phyloP scores from a whole-genome alignment of 2,329 filamentous ascomycete genomes.

The Myriosclerotinia duriaeana region DNA sequence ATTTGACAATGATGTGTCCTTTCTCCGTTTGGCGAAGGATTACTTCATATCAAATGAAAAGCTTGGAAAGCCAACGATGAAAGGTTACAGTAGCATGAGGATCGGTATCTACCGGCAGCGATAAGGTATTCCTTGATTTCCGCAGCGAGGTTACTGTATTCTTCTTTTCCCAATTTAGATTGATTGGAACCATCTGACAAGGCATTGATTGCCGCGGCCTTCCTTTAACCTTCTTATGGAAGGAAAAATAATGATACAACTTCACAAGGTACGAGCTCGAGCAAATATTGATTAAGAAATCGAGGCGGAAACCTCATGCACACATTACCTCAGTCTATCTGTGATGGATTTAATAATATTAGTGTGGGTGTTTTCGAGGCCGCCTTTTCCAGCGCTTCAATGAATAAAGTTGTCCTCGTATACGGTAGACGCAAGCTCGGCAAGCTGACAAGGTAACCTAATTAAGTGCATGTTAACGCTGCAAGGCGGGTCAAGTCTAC shows the following conservation, averaged over 20 bases:
- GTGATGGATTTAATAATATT: conserved; percentile 16
- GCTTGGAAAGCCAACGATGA: not conserved
- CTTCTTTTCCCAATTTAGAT: not conserved
- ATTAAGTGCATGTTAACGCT: conserved; percentile 20
- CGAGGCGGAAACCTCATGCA: conserved; percentile 17
- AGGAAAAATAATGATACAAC: not conserved
- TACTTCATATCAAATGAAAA: conserved; percentile 5
- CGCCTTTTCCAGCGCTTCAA: conserved; percentile 22
- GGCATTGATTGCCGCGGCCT: not conserved
- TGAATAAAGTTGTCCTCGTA: conserved; percentile 13
- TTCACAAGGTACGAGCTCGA: conserved; percentile 10
- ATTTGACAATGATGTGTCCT: conserved; percentile 12
- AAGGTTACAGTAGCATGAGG: conserved; percentile 1
- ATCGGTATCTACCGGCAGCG: conserved; percentile 14
- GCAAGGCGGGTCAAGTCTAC: conserved; percentile 20
- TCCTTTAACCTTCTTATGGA: conserved; percentile 2
- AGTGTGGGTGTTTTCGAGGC: conserved; percentile 17
- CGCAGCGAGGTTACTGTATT: not conserved
- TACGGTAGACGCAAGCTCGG: conserved; percentile 24
- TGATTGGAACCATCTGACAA: conserved; percentile 13
- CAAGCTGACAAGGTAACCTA: not conserved
- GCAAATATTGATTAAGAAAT: conserved; percentile 15
- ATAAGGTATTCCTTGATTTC: conserved; percentile 9
- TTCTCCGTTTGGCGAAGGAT: conserved; percentile 8
- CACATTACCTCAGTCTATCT: not conserved